phyloP scores from a whole-genome alignment of 1,284 basidiomycete genomes.

The Entoloma clypeatum region DNA sequence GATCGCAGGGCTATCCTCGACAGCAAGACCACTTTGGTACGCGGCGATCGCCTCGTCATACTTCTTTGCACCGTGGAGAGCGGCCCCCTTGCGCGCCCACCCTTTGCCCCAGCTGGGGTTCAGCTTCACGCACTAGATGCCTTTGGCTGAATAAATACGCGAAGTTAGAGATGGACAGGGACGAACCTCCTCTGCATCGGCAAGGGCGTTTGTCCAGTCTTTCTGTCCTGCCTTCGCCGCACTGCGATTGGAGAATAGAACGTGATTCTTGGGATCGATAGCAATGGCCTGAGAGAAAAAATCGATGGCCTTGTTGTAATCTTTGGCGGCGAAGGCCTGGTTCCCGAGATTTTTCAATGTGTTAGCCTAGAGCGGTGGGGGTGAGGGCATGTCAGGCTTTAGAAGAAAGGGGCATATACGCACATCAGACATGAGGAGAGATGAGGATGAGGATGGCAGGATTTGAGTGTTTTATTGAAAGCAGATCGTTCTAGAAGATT shows the following conservation, averaged over 20 bases:
- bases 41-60: constrained; percentile 83
- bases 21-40: constrained; percentile 78
- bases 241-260: constrained; percentile 92
- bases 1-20: constrained; percentile 79
- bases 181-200: constrained; percentile 87
- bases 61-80: constrained; percentile 80
- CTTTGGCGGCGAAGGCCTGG: constrained; percentile 92
- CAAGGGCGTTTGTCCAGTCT: constrained; percentile 73
- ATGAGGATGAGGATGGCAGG: not conserved
- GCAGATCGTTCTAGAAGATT: constrained; percentile 19
- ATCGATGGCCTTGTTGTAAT: constrained; percentile 87
- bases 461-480: not conserved
- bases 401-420: not conserved
- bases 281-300: constrained; percentile 87
- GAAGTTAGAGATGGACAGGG: constrained; percentile 10
- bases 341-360: constrained; percentile 91
- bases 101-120: constrained; percentile 90
- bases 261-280: constrained; percentile 80
- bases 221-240: constrained; percentile 86
- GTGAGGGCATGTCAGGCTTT: not conserved
- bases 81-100: constrained; percentile 90
- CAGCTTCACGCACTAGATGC: constrained; percentile 63
- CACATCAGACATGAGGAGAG: constrained; percentile 16
- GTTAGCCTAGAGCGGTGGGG: constrained; percentile 37
- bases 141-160: constrained; percentile 15